Conservation (phyloP, 179 eudicot species). For the Silene vulgaris region DNA sequence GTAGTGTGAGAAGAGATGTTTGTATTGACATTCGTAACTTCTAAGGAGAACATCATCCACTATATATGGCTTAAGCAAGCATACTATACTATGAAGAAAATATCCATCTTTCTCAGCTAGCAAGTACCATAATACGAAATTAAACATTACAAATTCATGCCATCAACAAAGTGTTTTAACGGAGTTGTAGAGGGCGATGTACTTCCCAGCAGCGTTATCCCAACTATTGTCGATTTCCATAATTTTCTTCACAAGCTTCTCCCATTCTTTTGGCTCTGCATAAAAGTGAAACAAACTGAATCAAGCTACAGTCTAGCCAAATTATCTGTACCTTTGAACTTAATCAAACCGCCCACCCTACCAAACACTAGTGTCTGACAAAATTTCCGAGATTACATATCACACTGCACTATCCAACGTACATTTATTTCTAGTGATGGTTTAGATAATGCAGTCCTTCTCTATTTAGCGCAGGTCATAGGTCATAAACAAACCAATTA, state of each 20-base stretch:
- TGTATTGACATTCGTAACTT: neutral
- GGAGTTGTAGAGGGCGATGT: slow-evolving; percentile 54
- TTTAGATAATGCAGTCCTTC: no score
- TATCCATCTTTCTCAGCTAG: slow-evolving; percentile 19
- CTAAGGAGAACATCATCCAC: neutral
- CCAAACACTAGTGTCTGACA: neutral
- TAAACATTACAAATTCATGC: neutral
- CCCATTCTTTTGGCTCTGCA: slow-evolving; percentile 72
- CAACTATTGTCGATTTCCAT: slow-evolving; percentile 72
- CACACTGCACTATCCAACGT: neutral
- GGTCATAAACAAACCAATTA: neutral
- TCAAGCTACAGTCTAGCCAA: neutral
- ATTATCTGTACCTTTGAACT: neutral
- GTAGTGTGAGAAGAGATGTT: no score
- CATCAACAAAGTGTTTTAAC: slow-evolving; percentile 36
- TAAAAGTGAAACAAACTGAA: neutral
- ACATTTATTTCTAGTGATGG: no score
- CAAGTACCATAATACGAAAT: neutral
- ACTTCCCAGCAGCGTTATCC: slow-evolving; percentile 73
- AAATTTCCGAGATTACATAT: neutral
- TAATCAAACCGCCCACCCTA: neutral
- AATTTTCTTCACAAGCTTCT: slow-evolving; percentile 37
- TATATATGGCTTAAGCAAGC: no score
- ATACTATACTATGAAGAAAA: neutral
- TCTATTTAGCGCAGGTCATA: no score